Base-by-base conservation (phyloP, 495 filamentous ascomycete species). In the Penicillium simplicissimum region DNA sequence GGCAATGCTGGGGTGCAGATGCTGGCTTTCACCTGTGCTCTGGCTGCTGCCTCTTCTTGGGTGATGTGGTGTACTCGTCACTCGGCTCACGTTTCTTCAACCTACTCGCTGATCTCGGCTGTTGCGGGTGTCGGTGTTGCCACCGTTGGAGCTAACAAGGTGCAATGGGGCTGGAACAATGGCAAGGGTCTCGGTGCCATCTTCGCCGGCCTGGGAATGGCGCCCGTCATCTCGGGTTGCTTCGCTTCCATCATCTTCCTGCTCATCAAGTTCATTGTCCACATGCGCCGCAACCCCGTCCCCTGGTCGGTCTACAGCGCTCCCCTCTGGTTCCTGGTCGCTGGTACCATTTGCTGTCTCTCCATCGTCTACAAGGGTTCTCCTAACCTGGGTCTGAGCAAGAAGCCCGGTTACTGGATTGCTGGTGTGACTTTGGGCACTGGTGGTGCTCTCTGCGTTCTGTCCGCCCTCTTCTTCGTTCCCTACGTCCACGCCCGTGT, bases 331-430 rank as follows among this genome's bases (percentile, higher is more conserved):
- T 87, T 84, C 74, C 77, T 85, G 49, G 74, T 86, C 56, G 83
- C 83, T 36, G 79, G 74, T 23, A 86, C 81, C 31, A 74, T 88
- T 35, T 83, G 82, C 65, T 83, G 84, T 3, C 72, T 88, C 1
- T 86, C 82, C 19, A 85, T 88, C 61, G 85, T 87, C 58, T 86
- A 85, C 78, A 86, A 87, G 75, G 85, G 84, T 11, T 86, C 85
- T 6, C 85, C 84, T 10, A 83, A 74, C 60, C 75, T 87, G 8
- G 73, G 73, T 13, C 67, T 88, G 48, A 77, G 65, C 72, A 79
- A 85, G 72, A 86, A 85, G 75, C 80, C 84, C 10, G 47, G 53
- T 13, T 82, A 78, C 75, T 86, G 82, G 58, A 77, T 87, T 62
- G 83, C 77, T 14, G 77, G 79, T 7, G 84, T 87, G 52, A 85